A percentile compares a stretch with the other conserved stretches of the same genome.
Evolutionary conservation across 768 basidiomycete genomes (phyloP).

Genomic region (Lactarius akahatsu): DNA sequence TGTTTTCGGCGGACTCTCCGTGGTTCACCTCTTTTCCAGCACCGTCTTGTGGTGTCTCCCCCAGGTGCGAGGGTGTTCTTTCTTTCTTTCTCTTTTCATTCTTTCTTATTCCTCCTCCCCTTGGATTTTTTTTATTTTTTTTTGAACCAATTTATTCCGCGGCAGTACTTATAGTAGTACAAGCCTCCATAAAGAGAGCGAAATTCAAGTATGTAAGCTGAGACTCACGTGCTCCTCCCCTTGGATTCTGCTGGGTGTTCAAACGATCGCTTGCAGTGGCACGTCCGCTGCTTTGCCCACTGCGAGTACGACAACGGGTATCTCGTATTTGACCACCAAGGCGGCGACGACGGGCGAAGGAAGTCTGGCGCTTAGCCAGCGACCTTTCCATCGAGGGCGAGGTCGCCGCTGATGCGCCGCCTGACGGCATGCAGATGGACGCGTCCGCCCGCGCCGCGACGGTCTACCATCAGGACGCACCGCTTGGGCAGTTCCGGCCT

Average conservation of each 20-base stretch:
- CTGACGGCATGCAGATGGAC: conserved; percentile 34
- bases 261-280: conserved; percentile 37
- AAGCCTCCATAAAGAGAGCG: no score
- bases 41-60: conserved; percentile 59
- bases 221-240: no score
- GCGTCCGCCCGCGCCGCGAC: conserved; percentile 32
- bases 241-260: neutral
- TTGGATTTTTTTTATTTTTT: no score
- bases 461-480: conserved; percentile 18
- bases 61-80: conserved; percentile 38
- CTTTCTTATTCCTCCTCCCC: neutral
- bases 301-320: conserved; percentile 73
- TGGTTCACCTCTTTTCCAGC: conserved; percentile 53
- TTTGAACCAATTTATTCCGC: no score
- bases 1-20: conserved; percentile 53
- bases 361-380: conserved; percentile 62
- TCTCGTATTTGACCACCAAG: conserved; percentile 58
- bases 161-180: no score
- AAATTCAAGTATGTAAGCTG: no score
- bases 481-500: conserved; percentile 56
- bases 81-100: neutral
- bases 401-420: neutral
- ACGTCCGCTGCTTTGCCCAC: conserved; percentile 60
- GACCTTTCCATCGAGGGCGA: conserved; percentile 29
- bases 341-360: conserved; percentile 51